phyloP scores from a whole-genome alignment of 2,329 filamentous ascomycete genomes.

The Aspergillus arachidicola region DNA sequence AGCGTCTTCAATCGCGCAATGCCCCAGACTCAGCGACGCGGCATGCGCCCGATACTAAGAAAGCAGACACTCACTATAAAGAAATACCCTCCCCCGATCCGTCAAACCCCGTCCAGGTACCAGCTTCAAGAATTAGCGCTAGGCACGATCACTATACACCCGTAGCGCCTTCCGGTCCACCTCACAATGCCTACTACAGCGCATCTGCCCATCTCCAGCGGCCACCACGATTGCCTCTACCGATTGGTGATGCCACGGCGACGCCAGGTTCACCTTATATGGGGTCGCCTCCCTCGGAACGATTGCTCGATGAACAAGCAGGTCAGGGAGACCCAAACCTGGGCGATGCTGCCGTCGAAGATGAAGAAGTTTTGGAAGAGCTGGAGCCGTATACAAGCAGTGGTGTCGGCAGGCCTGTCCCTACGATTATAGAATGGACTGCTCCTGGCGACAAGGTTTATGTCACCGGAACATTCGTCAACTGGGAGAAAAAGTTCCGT shows the following conservation, averaged over 20 bases:
- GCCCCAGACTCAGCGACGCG: conserved; percentile 34
- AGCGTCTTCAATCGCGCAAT: conserved; percentile 45
- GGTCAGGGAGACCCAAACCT: conserved; percentile 59
- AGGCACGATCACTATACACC: conserved; percentile 32
- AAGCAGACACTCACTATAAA: conserved; percentile 25
- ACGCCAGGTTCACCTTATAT: conserved; percentile 79
- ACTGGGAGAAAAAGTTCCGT: conserved; percentile 93
- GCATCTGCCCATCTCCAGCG: conserved; percentile 47
- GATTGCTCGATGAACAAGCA: conserved; percentile 51
- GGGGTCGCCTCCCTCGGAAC: conserved; percentile 48
- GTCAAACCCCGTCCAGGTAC: conserved; percentile 44
- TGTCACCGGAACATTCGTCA: conserved; percentile 95
- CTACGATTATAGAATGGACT: conserved; percentile 83
- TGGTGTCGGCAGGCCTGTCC: conserved; percentile 75
- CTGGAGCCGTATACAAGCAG: conserved; percentile 66
- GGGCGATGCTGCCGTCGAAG: conserved; percentile 60
- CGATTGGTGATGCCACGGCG: conserved; percentile 88
- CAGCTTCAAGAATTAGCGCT: conserved; percentile 31
- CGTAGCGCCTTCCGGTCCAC: conserved; percentile 46
- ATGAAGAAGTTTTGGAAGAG: conserved; percentile 78
- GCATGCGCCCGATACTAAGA: conserved; percentile 22
- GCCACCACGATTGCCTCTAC: conserved; percentile 87
- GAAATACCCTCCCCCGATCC: conserved; percentile 35
- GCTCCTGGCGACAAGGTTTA: conserved; percentile 85
- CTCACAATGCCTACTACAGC: conserved; percentile 52